Conservation (phyloP, 495 filamentous ascomycete genomes). For the Daldinia bambusicola region DNA sequence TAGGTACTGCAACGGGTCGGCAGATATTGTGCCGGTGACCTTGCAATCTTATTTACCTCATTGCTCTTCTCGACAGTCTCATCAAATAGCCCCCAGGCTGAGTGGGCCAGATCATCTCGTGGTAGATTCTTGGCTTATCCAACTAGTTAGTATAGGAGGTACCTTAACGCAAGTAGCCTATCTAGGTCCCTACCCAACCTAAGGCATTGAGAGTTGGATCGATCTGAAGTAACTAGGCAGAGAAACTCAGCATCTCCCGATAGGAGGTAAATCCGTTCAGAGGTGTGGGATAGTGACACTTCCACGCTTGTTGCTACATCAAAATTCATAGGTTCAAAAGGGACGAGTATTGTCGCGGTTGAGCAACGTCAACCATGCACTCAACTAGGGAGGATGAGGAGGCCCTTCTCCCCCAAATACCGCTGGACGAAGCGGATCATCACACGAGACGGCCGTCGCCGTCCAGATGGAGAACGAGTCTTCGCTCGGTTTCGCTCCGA, state of each 20-base stretch:
- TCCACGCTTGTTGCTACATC: slow-evolving; percentile 3
- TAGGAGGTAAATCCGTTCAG: slow-evolving; percentile 20
- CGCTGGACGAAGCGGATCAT: slow-evolving; percentile 17
- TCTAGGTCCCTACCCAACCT: no score
- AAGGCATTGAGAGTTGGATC: not conserved
- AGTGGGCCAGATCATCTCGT: slow-evolving; percentile 3
- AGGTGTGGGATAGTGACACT: slow-evolving; percentile 31
- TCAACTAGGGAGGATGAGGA: slow-evolving; percentile 42
- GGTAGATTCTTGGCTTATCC: slow-evolving; percentile 3
- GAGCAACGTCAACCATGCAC: slow-evolving; percentile 38
- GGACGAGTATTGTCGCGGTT: not conserved
- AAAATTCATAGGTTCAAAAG: slow-evolving; percentile 10
- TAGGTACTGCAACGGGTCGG: not conserved
- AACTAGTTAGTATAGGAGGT: not conserved
- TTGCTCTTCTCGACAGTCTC: not conserved
- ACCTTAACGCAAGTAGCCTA: slow-evolving; percentile 13
- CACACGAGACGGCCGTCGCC: slow-evolving; percentile 13
- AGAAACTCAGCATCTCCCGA: slow-evolving; percentile 1
- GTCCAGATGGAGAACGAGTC: slow-evolving; percentile 12
- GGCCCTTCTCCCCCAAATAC: slow-evolving; percentile 35
- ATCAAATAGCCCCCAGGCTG: slow-evolving; percentile 1
- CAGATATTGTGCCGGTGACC: not conserved
- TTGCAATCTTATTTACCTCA: slow-evolving; percentile 1
- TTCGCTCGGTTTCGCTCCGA: slow-evolving; percentile 26
- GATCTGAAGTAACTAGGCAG: slow-evolving; percentile 18